A percentile compares a stretch with the other conserved stretches of the same genome.
Evolutionary conservation across 2,329 filamentous ascomycete genomes (phyloP).

Genomic region (Colletotrichum simmondsii): DNA sequence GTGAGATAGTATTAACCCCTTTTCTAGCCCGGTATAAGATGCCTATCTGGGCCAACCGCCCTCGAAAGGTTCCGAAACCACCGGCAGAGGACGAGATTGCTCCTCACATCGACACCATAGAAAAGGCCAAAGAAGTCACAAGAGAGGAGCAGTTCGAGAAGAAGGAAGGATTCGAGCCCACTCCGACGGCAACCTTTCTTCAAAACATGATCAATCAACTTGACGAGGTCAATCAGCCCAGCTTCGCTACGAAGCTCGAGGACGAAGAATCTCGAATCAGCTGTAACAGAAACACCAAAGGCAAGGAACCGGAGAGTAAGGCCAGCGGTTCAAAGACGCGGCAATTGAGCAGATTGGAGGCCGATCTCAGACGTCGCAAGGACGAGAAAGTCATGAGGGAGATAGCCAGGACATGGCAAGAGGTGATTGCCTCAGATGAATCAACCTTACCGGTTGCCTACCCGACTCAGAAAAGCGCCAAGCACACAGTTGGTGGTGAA

Average conservation of each 20-base stretch:
- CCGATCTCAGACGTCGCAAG: not conserved
- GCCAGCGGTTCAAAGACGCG: not conserved
- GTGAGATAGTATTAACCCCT: not conserved
- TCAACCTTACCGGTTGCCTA: not conserved
- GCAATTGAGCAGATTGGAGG: not conserved
- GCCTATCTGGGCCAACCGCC: not conserved
- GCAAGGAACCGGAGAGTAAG: not conserved
- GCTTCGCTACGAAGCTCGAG: too few relatives aligned
- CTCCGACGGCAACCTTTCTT: not conserved
- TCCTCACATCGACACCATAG: not conserved
- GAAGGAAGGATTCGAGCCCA: not conserved
- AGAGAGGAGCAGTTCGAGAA: not conserved
- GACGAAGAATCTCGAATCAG: not conserved
- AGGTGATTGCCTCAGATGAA: not conserved
- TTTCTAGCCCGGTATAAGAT: not conserved
- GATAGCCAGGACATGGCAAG: not conserved
- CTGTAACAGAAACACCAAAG: not conserved
- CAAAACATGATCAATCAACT: not conserved
- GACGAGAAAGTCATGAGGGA: not conserved
- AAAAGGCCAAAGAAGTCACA: not conserved
- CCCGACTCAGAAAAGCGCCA: not conserved
- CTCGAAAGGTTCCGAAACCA: not conserved
- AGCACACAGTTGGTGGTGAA: not conserved
- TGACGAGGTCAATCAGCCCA: not conserved
- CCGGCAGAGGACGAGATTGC: not conserved